Evolutionary conservation across 129 eudicot species (phyloP), one percentile per base, ranked within the genome.

Genomic region (Centrapalus pauciflorus): DNA sequence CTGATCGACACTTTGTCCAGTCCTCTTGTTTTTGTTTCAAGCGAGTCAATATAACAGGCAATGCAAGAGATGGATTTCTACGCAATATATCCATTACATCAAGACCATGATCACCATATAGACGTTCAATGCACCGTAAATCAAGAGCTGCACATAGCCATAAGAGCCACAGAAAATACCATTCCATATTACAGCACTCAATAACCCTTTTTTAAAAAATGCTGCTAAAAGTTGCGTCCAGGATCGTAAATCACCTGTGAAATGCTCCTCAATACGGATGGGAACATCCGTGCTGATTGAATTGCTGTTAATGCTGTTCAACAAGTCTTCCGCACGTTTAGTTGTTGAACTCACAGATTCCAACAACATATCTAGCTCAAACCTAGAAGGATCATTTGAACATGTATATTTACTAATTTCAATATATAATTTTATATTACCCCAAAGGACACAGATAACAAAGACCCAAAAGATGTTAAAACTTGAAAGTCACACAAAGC

Each of bases 81-180:
- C 96, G 91, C 74, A 93, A 66, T 41, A 88, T 84, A 66, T 93
- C 99, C 95, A 89, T 74, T 69, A 76, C 99, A 83, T 93, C 99
- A 46, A 93, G 91, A 7, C 96, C 99, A 84, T 93, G 99, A 67
- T 93, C 99, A 76, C 99, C 99, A 57, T 93, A 93, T 13, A 93
- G 72, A 61, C 99, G 96, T 76, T 93, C 99, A 76, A 93, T 89
- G 81, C 99, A 93, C 80, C 99, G 82, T 55, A 93, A 73, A 77
- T 86, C 86, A 35, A 93, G 90, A 74, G 93, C 99, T 93, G 55
- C 61, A 74, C 1, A 28, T 61, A 73, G 52, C 28, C 65, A 70
- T 49, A 13, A 61, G 51, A 77, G 11, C 16, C 19, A 21, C 8
- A 67, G 23, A 55, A 57, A 32, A 45, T 20, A n/a, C 23, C 4